A percentile compares a stretch with the other conserved stretches of the same genome.
Evolutionary conservation across 176 grass and related monocot genomes (phyloP).

Genomic region (Carex scoparia): DNA sequence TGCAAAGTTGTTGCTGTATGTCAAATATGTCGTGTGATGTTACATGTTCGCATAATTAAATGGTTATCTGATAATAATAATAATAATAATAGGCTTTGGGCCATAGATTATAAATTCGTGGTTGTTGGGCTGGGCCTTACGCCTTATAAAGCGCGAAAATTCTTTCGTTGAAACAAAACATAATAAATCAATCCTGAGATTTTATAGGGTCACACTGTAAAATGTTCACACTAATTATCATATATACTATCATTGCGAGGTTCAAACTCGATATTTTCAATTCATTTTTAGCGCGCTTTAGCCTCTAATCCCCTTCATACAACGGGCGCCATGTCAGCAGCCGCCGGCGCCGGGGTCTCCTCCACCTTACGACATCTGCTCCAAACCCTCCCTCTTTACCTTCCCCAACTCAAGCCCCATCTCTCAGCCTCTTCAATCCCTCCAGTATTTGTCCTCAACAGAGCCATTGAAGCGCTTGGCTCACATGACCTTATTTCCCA

Average conservation of each 20-base stretch:
- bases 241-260: background rate
- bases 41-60: too few relatives aligned
- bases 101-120: too few relatives aligned
- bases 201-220: too few relatives aligned
- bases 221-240: too few relatives aligned
- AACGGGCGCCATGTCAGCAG: background rate
- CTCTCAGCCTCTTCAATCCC: background rate
- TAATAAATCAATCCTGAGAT: too few relatives aligned
- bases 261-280: background rate
- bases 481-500: constrained; percentile 42
- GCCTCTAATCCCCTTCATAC: background rate
- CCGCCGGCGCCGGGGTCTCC: constrained; percentile 17
- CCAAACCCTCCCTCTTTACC: constrained; percentile 44
- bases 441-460: constrained; percentile 63
- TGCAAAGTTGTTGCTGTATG: background rate
- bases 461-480: constrained; percentile 56
- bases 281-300: background rate
- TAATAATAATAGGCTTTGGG: too few relatives aligned
- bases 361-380: constrained; percentile 37
- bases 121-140: too few relatives aligned
- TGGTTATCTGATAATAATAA: too few relatives aligned
- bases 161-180: too few relatives aligned
- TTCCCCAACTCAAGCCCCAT: constrained; percentile 22
- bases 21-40: too few relatives aligned
- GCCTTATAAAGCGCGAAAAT: too few relatives aligned